These are phyloP conservation scores for Candida methanosorbosa DNA, from an alignment of 805 yeast species.

Conservation along the genomic window DNA sequence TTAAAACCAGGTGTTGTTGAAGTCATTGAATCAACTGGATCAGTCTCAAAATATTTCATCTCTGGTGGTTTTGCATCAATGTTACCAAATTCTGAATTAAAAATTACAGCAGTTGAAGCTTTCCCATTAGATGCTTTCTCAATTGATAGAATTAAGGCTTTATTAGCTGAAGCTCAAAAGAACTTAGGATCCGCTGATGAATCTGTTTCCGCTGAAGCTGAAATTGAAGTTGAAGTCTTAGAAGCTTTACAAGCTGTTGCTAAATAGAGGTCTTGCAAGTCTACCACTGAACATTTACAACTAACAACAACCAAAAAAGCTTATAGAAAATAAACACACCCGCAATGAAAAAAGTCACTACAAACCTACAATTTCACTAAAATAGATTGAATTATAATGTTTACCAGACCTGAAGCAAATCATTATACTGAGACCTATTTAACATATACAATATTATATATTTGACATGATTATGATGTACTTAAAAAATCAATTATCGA, in stretches of 20 bases:
- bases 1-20: constrained; percentile 93
- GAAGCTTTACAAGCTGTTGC: constrained; percentile 86
- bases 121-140: constrained; percentile 85
- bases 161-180: constrained; percentile 91
- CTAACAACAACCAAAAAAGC: too few relatives aligned
- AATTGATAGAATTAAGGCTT: constrained; percentile 64
- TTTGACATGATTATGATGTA: too few relatives aligned
- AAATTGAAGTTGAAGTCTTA: constrained; percentile 90
- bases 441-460: too few relatives aligned
- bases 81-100: constrained; percentile 85
- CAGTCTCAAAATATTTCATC: constrained; percentile 75
- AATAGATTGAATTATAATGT: too few relatives aligned
- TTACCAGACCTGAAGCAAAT: too few relatives aligned
- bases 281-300: too few relatives aligned
- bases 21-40: constrained; percentile 69
- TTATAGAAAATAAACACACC: too few relatives aligned
- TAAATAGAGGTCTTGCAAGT: too few relatives aligned
- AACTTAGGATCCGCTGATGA: constrained; percentile 79
- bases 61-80: constrained; percentile 96
- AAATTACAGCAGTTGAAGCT: constrained; percentile 93
- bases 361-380: too few relatives aligned
- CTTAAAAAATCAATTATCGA: too few relatives aligned
- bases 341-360: too few relatives aligned
- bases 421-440: too few relatives aligned
- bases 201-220: constrained; percentile 87